Evolutionary conservation across 2,329 filamentous ascomycete species (phyloP).

Genomic region (Ophiostoma quercus): DNA sequence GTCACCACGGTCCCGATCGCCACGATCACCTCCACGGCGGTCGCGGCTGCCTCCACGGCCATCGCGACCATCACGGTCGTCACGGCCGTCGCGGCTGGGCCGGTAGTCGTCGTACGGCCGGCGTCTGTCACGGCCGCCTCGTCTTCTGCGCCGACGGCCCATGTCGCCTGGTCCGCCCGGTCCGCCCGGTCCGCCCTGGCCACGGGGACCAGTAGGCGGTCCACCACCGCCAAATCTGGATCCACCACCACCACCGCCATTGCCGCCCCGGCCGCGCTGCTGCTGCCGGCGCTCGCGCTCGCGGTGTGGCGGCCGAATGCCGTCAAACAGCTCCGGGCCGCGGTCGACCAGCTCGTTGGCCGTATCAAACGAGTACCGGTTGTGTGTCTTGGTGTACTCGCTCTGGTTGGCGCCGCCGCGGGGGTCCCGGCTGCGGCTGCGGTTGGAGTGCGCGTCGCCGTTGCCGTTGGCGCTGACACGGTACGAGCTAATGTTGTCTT

Average conservation of each 20-base stretch:
- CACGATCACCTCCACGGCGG: slow-evolving; percentile 18
- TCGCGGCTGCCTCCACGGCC: slow-evolving; percentile 30
- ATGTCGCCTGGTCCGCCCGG: neutral
- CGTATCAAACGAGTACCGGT: slow-evolving; percentile 69
- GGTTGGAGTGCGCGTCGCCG: neutral
- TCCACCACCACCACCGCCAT: slow-evolving; percentile 26
- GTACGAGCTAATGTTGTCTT: slow-evolving; percentile 49
- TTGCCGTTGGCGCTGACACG: neutral
- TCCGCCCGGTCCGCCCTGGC: neutral
- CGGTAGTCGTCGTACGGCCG: slow-evolving; percentile 24
- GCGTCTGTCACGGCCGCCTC: slow-evolving; percentile 19
- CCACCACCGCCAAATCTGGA: neutral
- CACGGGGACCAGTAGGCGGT: slow-evolving; percentile 28
- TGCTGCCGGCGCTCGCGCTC: slow-evolving; percentile 39
- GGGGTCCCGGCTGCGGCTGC: neutral
- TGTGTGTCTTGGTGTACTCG: slow-evolving; percentile 47
- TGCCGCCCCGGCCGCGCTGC: neutral
- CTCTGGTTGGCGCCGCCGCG: slow-evolving; percentile 26
- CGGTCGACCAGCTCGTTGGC: slow-evolving; percentile 63
- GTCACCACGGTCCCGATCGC: slow-evolving; percentile 15
- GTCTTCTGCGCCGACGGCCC: slow-evolving; percentile 27
- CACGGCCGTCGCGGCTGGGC: slow-evolving; percentile 9
- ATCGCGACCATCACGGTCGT: neutral
- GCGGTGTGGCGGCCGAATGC: slow-evolving; percentile 55
- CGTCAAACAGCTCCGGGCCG: slow-evolving; percentile 64